Evolutionary conservation across 2,329 filamentous ascomycete genomes (phyloP).

Genomic region (Aspergillus versicolor): DNA sequence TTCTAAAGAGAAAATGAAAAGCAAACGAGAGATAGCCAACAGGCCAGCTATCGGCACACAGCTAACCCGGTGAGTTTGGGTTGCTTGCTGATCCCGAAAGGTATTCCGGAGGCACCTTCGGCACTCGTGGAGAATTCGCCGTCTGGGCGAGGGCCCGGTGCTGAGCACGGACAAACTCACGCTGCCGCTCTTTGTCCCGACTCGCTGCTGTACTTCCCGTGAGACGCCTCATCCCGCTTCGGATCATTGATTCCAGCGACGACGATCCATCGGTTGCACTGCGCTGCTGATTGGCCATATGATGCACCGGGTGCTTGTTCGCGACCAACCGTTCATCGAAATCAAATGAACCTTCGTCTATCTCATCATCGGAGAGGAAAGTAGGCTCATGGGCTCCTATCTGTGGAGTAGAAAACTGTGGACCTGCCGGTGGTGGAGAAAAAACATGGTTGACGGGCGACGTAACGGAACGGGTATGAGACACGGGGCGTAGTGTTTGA

Average conservation of each 20-base stretch:
- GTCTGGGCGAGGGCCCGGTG: conserved; percentile 42
- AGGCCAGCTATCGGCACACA: not conserved
- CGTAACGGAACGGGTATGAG: conserved; percentile 82
- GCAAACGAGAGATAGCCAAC: not conserved
- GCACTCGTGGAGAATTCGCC: conserved; percentile 44
- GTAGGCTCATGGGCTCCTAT: conserved; percentile 53
- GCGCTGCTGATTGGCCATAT: conserved; percentile 26
- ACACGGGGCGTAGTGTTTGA: conserved; percentile 57
- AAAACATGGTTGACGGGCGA: conserved; percentile 64
- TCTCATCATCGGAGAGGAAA: conserved; percentile 74
- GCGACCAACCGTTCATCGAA: conserved; percentile 64
- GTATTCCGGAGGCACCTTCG: conserved; percentile 50
- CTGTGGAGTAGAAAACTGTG: conserved; percentile 53
- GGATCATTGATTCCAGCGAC: conserved; percentile 46
- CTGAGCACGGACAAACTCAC: conserved; percentile 43
- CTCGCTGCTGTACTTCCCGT: conserved; percentile 43
- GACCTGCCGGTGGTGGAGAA: conserved; percentile 46
- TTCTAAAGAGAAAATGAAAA: not conserved
- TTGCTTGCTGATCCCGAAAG: conserved; percentile 39
- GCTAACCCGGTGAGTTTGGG: conserved; percentile 34
- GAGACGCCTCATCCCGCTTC: conserved; percentile 48
- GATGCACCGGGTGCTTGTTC: conserved; percentile 24
- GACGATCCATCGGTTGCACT: conserved; percentile 42
- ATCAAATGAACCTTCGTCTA: conserved; percentile 76
- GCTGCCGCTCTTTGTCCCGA: conserved; percentile 46